Percentiles rank a stretch among this genome's conserved stretches.
Evolutionary conservation across 306 rosid species (phyloP).

Genomic region (Dalbergia cultrata): DNA sequence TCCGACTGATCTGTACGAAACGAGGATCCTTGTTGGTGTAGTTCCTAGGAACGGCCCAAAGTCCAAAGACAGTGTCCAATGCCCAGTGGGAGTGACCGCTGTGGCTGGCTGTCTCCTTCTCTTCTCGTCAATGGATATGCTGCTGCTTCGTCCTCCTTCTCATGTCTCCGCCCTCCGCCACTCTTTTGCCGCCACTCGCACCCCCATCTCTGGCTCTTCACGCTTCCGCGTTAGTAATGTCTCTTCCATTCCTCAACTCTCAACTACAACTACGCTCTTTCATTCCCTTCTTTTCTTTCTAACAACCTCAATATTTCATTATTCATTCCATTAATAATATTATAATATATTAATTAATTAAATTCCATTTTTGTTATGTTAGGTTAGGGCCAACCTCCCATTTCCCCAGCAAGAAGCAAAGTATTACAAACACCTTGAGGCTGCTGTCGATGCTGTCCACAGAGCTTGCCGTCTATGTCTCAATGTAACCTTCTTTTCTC

Average conservation of each 20-base stretch:
- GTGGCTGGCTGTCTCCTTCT: too few relatives aligned
- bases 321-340: not conserved
- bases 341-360: too few relatives aligned
- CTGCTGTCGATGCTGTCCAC: slow-evolving; percentile 74
- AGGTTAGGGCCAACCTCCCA: slow-evolving; percentile 65
- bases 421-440: slow-evolving; percentile 74
- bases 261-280: not conserved
- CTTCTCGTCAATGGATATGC: slow-evolving; percentile 50
- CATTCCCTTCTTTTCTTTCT: slow-evolving; percentile 4
- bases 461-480: slow-evolving; percentile 76
- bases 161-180: slow-evolving; percentile 54
- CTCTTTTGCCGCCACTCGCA: slow-evolving; percentile 34
- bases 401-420: slow-evolving; percentile 60
- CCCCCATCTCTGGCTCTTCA: slow-evolving; percentile 18
- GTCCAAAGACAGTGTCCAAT: not conserved
- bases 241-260: slow-evolving; percentile 37
- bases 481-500: slow-evolving; percentile 54
- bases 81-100: not conserved
- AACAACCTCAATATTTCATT: not conserved
- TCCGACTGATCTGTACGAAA: too few relatives aligned
- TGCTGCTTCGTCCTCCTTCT: slow-evolving; percentile 41
- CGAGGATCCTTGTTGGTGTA: too few relatives aligned
- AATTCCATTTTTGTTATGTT: not conserved
- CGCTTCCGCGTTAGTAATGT: slow-evolving; percentile 65
- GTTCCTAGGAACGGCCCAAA: not conserved